Evolutionary conservation across 306 rosid species (phyloP), one percentile per base, ranked within the genome.

Genomic region (Prunus mongolica): DNA sequence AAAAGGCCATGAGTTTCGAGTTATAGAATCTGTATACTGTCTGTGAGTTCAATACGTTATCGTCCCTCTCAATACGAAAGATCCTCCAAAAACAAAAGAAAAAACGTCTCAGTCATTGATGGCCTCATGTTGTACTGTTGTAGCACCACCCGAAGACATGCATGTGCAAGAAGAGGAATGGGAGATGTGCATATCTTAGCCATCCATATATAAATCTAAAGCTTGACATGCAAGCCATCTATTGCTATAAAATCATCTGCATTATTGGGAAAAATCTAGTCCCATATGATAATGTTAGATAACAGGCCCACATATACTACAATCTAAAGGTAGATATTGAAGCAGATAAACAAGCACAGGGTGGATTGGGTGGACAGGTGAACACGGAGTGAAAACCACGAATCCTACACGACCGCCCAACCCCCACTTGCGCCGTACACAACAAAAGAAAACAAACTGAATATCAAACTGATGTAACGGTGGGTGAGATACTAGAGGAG

Each of bases 371-470:
- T 28, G 38, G 22, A 63, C 46, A 81, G 68, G 74, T 19, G 77
- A 20, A 62, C 44, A 57, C 65, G 58, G 64, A n/a, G 44, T 50
- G 32, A 12, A 54, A 6, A 11, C 54, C 54, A 24, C 34, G 65
- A 61, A 61, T 25, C 38, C 38, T 12, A 25, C 25, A 60, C 38
- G 65, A 60, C 14, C 34, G 13, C 19, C 10, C 38, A 12, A 6
- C 5, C 65, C 83, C 85, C 84, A 77, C 85, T 84, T 80, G 85
- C 80, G 69, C 80, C 82, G 82, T 80, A 82, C 80, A 72, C 57
- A 62, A 79, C 82, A 65, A 72, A 78, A 77, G 74, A 82, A 82
- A 77, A 80, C 86, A 82, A 84, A 82, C 88, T 84, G 34, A 58
- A 24, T 12, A 24, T 58, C 32, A 58, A 82, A 71, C 83, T 77